Evolutionary conservation across 331 rosid genomes (phyloP).

Genomic region (Rosa hybrid): DNA sequence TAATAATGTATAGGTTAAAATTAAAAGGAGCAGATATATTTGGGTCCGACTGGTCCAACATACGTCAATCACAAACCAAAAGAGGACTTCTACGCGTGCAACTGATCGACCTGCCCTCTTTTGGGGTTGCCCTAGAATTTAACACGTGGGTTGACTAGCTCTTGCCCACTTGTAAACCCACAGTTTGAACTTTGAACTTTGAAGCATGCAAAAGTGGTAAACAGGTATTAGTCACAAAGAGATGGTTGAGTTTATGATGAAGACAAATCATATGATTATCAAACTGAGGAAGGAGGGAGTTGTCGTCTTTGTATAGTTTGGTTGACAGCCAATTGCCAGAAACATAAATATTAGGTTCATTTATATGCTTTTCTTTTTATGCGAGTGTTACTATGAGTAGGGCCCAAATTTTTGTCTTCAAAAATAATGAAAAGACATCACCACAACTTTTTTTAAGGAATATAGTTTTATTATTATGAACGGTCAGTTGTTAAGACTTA

Average conservation of each 20-base stretch:
- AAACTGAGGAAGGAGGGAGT: not conserved
- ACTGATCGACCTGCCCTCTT: conserved; percentile 3
- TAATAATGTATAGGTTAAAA: not conserved
- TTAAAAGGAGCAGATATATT: not conserved
- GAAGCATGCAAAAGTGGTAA: not conserved
- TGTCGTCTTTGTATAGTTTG: not conserved
- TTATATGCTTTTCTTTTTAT: conserved; percentile 14
- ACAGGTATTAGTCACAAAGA: not conserved
- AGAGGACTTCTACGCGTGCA: not conserved
- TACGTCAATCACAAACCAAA: not conserved
- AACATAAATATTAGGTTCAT: not conserved
- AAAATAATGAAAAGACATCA: conserved; percentile 15
- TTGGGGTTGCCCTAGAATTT: not conserved
- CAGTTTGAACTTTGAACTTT: not conserved
- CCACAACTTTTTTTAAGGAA: not conserved
- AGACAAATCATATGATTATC: not conserved
- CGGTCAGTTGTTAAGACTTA: too few species aligned
- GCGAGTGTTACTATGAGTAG: conserved; percentile 5
- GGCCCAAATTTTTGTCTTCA: conserved; percentile 14
- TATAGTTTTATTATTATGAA: not conserved
- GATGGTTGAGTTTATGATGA: not conserved
- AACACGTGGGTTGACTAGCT: conserved; percentile 2
- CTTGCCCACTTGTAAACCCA: not conserved
- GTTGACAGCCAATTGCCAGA: conserved; percentile 40
- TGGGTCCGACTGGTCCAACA: not conserved